phyloP scores from a whole-genome alignment of 192 early-diverging fungal species.

The Linnemannia exigua region DNA sequence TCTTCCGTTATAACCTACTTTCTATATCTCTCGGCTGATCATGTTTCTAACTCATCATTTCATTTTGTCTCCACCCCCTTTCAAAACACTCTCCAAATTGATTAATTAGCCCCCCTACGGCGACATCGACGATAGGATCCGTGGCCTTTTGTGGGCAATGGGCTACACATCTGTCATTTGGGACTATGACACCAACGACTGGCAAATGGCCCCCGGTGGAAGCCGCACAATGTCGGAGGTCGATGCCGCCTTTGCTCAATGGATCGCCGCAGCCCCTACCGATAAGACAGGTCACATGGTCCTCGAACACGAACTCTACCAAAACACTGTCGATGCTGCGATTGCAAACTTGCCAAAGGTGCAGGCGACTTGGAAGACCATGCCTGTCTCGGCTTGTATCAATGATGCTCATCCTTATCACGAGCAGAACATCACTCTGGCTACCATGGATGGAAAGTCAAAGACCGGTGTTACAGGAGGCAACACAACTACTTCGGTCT shows the following conservation, averaged over 20 bases:
- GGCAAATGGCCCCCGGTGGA: constrained; percentile 49
- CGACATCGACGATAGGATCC: constrained; percentile 40
- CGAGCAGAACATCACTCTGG: constrained; percentile 41
- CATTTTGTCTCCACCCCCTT: neutral
- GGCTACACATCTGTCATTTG: constrained; percentile 67
- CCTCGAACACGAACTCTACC: constrained; percentile 64
- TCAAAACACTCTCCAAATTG: neutral
- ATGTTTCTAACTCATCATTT: neutral
- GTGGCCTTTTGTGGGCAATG: constrained; percentile 34
- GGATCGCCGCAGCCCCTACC: constrained; percentile 57
- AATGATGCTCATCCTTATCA: constrained; percentile 55
- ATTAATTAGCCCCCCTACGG: constrained; percentile 49
- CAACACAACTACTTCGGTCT: neutral
- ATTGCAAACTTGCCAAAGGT: constrained; percentile 58
- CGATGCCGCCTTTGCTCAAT: constrained; percentile 52
- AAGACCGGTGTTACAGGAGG: constrained; percentile 12
- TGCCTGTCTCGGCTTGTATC: constrained; percentile 52
- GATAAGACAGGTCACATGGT: constrained; percentile 58
- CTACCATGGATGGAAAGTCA: constrained; percentile 28
- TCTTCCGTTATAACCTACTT: constrained; percentile 1
- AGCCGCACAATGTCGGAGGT: constrained; percentile 40
- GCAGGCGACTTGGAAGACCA: constrained; percentile 46
- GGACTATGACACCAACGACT: constrained; percentile 69
- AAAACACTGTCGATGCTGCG: constrained; percentile 59
- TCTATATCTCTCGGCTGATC: neutral